A percentile compares a stretch with the other conserved stretches of the same genome.
Evolutionary conservation across 2,329 filamentous ascomycete genomes (phyloP).

Genomic region (Lachnellula arida): DNA sequence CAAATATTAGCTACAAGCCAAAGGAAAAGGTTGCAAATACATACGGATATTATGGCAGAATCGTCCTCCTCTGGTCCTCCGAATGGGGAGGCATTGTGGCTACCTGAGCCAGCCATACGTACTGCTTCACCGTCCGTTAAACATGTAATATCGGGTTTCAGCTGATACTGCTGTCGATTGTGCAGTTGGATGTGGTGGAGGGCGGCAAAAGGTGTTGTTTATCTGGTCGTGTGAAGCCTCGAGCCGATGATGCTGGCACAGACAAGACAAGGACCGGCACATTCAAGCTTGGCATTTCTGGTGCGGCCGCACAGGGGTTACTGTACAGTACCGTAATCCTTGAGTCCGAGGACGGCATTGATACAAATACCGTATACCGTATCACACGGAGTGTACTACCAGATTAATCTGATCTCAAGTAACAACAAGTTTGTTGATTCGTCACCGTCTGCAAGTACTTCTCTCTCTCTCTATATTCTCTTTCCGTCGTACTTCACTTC

Average conservation of each 20-base stretch:
- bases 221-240: conserved; percentile 12
- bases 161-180: background rate
- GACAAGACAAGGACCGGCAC: background rate
- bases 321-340: too few relatives aligned
- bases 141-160: conserved; percentile 18
- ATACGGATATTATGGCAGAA: conserved; percentile 32
- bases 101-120: conserved; percentile 32
- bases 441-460: too few relatives aligned
- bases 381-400: too few relatives aligned
- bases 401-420: too few relatives aligned
- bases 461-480: too few relatives aligned
- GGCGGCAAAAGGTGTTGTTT: conserved; percentile 1
- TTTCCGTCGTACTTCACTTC: too few relatives aligned
- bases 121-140: conserved; percentile 20
- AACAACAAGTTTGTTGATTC: too few relatives aligned
- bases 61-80: conserved; percentile 27
- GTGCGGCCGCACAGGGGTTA: too few relatives aligned
- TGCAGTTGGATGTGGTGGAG: background rate
- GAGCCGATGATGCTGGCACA: conserved; percentile 8
- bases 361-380: too few relatives aligned
- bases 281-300: background rate
- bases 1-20: conserved; percentile 1
- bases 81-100: conserved; percentile 32
- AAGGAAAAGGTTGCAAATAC: conserved; percentile 1
- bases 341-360: too few relatives aligned